Evolutionary conservation across 306 rosid genomes (phyloP).

Genomic region (Hippophae rhamnoides): DNA sequence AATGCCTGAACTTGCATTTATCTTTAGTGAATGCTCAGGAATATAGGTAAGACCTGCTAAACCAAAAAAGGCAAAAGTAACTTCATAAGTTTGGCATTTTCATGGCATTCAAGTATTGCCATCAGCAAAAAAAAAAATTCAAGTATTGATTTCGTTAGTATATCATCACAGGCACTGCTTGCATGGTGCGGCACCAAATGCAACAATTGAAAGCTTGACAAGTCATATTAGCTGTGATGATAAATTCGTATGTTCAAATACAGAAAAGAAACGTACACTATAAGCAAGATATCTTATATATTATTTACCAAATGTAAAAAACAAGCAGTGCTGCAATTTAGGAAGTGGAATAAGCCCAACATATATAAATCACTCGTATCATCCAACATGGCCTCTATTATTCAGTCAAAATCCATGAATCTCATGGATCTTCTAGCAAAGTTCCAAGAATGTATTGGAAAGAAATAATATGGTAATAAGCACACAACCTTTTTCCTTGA

Average conservation of each 20-base stretch:
- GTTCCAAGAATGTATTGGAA: constrained; percentile 13
- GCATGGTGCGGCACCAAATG: too few relatives aligned
- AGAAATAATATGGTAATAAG: constrained; percentile 7
- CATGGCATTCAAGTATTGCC: background rate
- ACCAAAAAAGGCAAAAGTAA: constrained; percentile 17
- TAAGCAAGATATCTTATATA: background rate
- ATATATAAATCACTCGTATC: background rate
- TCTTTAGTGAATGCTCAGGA: constrained; percentile 65
- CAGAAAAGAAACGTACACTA: background rate
- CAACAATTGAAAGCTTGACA: too few relatives aligned
- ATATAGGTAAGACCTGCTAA: constrained; percentile 62
- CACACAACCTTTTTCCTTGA: constrained; percentile 70
- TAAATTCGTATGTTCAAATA: background rate
- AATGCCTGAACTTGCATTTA: constrained; percentile 70
- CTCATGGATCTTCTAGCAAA: background rate
- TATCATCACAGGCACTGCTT: too few relatives aligned
- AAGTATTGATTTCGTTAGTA: too few relatives aligned
- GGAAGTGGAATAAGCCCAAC: constrained; percentile 1
- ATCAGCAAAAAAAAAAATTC: background rate
- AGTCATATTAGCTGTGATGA: too few relatives aligned
- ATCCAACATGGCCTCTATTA: background rate
- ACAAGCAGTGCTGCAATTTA: constrained; percentile 1
- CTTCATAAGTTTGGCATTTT: background rate
- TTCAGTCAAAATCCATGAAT: too few relatives aligned
- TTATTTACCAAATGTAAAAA: background rate